Base-by-base conservation (phyloP, 2,329 filamentous ascomycete genomes). In the Talaromyces sp. region DNA sequence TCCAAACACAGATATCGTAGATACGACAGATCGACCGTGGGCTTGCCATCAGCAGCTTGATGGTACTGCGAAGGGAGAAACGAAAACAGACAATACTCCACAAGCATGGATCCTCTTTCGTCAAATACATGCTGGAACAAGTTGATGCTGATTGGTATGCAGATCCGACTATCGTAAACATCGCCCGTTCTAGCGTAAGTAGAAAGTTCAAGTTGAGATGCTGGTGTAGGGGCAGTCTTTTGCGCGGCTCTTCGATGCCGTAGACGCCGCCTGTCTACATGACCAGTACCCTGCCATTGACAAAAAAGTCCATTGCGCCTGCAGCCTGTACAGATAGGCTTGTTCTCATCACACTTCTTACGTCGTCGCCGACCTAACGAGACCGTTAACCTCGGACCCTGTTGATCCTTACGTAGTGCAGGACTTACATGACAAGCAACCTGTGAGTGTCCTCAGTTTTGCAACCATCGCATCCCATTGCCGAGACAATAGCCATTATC, bases 31-130 rank as follows among this genome's bases (percentile, higher is more conserved):
- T 65, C 63, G 15, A 61, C 45, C 10, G 57, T 65, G 8, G 63
- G 35, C 1, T 41, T 47, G 10, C 63, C 63, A 49, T 65, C 63
- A n/a, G 58, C 57, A 33, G 57, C 58, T 37, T 57, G 57, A 47
- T 65, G 63, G 3, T 65, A 65, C 43, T 65, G 63, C 5, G 63
- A 65, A 45, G 63, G 63, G 11, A 65, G 43, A 31, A 65, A 61
- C 9, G 31, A 60, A 8, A 54, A 39, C 17, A 65, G 19, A 13
- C 63, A 65, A n/a, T 61, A 65, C 17, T 65, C 63, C 25, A 65
- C 31, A 2, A 65, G 58, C 25, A 37, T 25, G 6, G 39, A 33
- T 15, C 22, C 58, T 57, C 37, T 41, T 37, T 54, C 37, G 10
- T 65, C 31, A 17, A 57, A 56, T 19, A 56, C n/a, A 27, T 60